A percentile compares a stretch with the other conserved stretches of the same genome.
Evolutionary conservation across 148 eudicot species (phyloP).

Genomic region (Rhododendron williamsianum): DNA sequence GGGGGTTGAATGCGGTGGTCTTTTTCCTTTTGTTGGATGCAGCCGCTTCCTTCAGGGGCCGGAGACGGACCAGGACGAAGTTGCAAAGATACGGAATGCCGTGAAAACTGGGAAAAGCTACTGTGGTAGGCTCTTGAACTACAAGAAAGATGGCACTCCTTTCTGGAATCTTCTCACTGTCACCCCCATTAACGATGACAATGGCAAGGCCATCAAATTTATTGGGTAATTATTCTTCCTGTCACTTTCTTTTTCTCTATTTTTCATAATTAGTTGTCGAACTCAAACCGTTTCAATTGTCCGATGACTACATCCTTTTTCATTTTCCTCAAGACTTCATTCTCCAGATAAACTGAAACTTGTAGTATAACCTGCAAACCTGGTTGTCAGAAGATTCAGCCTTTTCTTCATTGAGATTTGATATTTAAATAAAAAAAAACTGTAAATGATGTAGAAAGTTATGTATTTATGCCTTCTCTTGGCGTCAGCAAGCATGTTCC

Average conservation of each 20-base stretch:
- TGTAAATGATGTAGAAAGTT: not conserved
- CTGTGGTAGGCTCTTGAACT: slow-evolving; percentile 89
- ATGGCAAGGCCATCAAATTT: slow-evolving; percentile 75
- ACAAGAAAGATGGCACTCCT: slow-evolving; percentile 95
- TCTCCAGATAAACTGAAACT: not conserved
- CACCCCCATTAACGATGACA: slow-evolving; percentile 84
- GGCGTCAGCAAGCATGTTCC: not conserved
- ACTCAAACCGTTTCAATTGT: not conserved
- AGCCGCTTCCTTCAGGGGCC: slow-evolving; percentile 96
- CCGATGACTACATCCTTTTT: not conserved
- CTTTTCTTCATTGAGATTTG: not conserved
- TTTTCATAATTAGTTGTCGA: not conserved
- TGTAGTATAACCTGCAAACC: not conserved
- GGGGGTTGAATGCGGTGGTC: not conserved
- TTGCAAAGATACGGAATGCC: slow-evolving; percentile 67
- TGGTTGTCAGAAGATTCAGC: not conserved
- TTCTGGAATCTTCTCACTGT: slow-evolving; percentile 96
- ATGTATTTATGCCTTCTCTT: not conserved
- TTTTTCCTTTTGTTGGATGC: slow-evolving; percentile 20
- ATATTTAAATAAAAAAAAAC: not conserved
- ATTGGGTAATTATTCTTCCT: slow-evolving; percentile 56
- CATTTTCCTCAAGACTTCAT: not conserved
- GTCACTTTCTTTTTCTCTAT: not conserved
- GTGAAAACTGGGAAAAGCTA: slow-evolving; percentile 70
- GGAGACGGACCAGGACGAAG: slow-evolving; percentile 84